Percentiles rank a stretch among this genome's conserved stretches.
Conservation (phyloP, 495 filamentous ascomycete species). For the Aspergillus nanangensis region DNA sequence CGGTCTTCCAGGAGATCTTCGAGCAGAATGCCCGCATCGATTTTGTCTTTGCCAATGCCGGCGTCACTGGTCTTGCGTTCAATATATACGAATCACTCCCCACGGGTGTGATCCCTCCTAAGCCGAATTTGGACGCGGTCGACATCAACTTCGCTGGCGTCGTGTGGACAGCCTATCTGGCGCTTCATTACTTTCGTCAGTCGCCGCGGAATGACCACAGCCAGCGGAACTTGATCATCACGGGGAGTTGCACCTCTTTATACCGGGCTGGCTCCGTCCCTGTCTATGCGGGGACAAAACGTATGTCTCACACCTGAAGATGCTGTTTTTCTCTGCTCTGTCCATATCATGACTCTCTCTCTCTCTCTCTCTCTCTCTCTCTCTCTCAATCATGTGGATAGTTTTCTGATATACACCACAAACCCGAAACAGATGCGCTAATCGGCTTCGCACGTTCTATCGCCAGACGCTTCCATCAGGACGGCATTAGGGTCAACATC, state of each 20-base stretch:
- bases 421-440: conserved; percentile 2
- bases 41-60: conserved; percentile 21
- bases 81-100: conserved; percentile 16
- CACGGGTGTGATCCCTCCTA: conserved; percentile 5
- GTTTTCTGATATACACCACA: too few species aligned
- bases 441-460: conserved; percentile 22
- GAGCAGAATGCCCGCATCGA: conserved; percentile 6
- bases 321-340: too few species aligned
- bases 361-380: too few species aligned
- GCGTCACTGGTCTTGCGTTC: background rate
- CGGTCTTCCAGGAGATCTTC: conserved; percentile 10
- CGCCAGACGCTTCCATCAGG: conserved; percentile 5
- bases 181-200: conserved; percentile 21
- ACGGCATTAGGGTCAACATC: conserved; percentile 17
- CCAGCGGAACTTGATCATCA: conserved; percentile 14
- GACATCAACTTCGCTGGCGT: conserved; percentile 18
- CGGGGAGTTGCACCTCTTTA: conserved; percentile 17
- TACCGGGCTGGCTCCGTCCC: conserved; percentile 15
- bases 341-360: too few species aligned
- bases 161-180: conserved; percentile 14
- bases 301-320: conserved; percentile 6
- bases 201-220: conserved; percentile 9
- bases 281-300: conserved; percentile 17
- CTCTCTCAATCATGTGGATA: too few species aligned
- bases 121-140: conserved; percentile 12